Percentiles rank a stretch among this genome's conserved stretches.
Evolutionary conservation across 331 rosid genomes (phyloP).

Genomic region (Acacia pycnantha): DNA sequence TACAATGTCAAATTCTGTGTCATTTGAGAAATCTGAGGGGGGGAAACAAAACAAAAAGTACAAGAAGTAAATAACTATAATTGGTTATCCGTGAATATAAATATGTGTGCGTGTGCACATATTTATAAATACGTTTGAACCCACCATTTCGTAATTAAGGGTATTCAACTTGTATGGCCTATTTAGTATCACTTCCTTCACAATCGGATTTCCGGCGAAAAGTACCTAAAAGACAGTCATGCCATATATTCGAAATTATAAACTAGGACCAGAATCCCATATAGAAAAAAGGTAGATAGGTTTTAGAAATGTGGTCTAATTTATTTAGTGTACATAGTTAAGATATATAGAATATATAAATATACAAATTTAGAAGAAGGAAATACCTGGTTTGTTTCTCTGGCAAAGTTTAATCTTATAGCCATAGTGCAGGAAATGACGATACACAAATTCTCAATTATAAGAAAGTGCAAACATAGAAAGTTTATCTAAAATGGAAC

Average conservation of each 20-base stretch:
- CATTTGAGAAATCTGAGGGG: slow-evolving; percentile 1
- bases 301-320: too few relatives aligned
- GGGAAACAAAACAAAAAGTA: neutral
- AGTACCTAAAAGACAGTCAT: slow-evolving; percentile 21
- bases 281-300: too few relatives aligned
- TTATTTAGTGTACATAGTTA: too few relatives aligned
- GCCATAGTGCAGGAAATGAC: neutral
- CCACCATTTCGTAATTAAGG: neutral
- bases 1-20: slow-evolving; percentile 12
- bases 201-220: slow-evolving; percentile 23
- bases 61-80: neutral
- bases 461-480: neutral
- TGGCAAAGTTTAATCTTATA: neutral
- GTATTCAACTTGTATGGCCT: slow-evolving; percentile 20
- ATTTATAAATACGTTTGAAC: neutral
- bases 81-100: too few relatives aligned
- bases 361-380: neutral
- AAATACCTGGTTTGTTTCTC: neutral
- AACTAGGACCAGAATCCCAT: too few relatives aligned
- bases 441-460: neutral
- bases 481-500: too few relatives aligned
- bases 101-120: too few relatives aligned
- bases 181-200: slow-evolving; percentile 25
- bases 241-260: neutral
- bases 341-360: neutral